Evolutionary conservation across 805 yeast species (phyloP).

Genomic region (Priceomyces castillae): DNA sequence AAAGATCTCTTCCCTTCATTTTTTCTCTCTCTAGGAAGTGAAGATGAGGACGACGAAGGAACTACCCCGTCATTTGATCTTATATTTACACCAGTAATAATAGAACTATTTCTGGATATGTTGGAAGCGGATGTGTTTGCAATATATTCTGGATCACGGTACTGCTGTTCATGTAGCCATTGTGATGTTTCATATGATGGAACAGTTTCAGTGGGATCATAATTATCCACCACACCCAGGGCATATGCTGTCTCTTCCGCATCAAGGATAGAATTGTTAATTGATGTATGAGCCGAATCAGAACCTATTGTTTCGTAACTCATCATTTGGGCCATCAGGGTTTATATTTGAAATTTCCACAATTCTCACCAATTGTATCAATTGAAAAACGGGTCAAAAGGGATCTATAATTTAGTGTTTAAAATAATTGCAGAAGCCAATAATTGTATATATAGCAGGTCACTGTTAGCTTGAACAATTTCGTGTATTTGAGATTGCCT

Average conservation of each 20-base stretch:
- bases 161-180: slow-evolving; percentile 22
- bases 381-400: too few species aligned
- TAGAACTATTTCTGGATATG: slow-evolving; percentile 3
- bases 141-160: slow-evolving; percentile 1
- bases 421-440: too few species aligned
- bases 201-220: slow-evolving; percentile 34
- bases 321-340: background rate
- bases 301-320: background rate
- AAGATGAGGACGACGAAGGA: slow-evolving; percentile 6
- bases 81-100: background rate
- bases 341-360: background rate
- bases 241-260: background rate
- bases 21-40: slow-evolving; percentile 4
- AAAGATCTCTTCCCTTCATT: slow-evolving; percentile 20
- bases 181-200: slow-evolving; percentile 45
- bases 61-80: slow-evolving; percentile 1
- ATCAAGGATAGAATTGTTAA: background rate
- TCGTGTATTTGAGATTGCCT: too few species aligned
- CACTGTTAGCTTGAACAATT: too few species aligned
- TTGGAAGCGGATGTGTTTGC: slow-evolving; percentile 4
- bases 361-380: background rate
- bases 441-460: too few species aligned
- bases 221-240: background rate
- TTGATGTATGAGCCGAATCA: background rate
- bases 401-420: too few species aligned